Base-by-base conservation (phyloP, 164 flowering plant species). In the Malania oleifera region DNA sequence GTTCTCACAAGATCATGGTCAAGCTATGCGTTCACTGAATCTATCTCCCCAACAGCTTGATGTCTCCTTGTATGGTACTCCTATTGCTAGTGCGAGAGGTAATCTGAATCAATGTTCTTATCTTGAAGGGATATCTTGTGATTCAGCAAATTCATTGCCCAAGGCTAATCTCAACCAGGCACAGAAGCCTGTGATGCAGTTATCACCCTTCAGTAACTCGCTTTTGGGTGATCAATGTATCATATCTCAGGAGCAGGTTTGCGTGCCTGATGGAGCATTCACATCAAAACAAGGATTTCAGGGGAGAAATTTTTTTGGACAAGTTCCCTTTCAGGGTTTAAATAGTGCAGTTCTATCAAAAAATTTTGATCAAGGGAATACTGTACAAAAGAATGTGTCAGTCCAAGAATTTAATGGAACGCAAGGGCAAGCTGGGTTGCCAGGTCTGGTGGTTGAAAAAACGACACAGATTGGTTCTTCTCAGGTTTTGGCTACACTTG, bases 1-100 rank as follows among this genome's bases (percentile, higher is more conserved):
- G 18, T 57, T 70, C 60, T 54, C 86, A 43, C 80, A 67, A 45
- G 79, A 73, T 19, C 83, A 81, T 54, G 67, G 71, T 47, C 85
- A 70, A 49, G 56, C 66, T 1, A 22, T 66, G 37, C 68, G 63
- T 24, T 52, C 66, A 3, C 39, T 55, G 60, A 79, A 81, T 17
- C 52, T 64, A 39, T 69, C 61, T 45, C 72, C 79, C 51, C 89
- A 75, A 59, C 88, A 78, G 64, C 55, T 62, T 62, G 88, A 79
- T 47, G 57, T 15, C 10, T 72, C 82, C 68, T 69, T 74, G 10
- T 83, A 82, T 74, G 87, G 87, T 37, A 67, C 73, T 69, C 83
- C 86, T 47, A 57, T 73, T 52, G 58, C 77, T 35, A 70, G 57
- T 51, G 55, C 74, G 46, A 71, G 80, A 66, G 69, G 75, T 46